Conservation (phyloP, 306 rosid genomes). For the Rosa rugosa region DNA sequence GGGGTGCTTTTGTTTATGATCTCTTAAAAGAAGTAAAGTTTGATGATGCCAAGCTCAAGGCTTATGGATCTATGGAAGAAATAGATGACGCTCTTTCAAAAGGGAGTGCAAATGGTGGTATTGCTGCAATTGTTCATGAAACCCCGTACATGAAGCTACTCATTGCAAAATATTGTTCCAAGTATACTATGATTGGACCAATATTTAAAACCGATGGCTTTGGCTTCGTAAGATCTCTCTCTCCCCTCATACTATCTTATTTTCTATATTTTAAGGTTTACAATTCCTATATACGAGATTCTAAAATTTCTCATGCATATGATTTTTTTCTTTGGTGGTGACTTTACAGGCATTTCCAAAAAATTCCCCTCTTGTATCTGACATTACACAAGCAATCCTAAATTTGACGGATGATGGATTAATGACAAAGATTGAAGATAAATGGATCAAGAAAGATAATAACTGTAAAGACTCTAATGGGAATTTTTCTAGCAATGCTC, state of each 20-base stretch:
- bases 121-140: neutral
- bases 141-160: neutral
- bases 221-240: neutral
- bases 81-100: neutral
- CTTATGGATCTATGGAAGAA: neutral
- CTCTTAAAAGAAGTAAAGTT: neutral
- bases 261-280: neutral
- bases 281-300: too few relatives aligned
- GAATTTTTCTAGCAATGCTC: too few relatives aligned
- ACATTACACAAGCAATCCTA: conserved; percentile 51
- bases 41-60: neutral
- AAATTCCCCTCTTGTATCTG: conserved; percentile 45
- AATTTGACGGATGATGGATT: conserved; percentile 44
- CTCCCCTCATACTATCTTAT: neutral
- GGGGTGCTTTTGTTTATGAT: neutral
- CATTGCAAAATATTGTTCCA: neutral
- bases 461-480: too few relatives aligned
- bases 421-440: conserved; percentile 43
- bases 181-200: neutral
- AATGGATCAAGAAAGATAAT: conserved; percentile 31
- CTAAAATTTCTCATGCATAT: neutral
- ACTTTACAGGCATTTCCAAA: conserved; percentile 33
- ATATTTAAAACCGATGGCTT: neutral
- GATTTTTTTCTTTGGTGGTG: neutral
- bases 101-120: neutral